phyloP scores from a whole-genome alignment of 2,329 filamentous ascomycete species.

The Fusarium succisae region DNA sequence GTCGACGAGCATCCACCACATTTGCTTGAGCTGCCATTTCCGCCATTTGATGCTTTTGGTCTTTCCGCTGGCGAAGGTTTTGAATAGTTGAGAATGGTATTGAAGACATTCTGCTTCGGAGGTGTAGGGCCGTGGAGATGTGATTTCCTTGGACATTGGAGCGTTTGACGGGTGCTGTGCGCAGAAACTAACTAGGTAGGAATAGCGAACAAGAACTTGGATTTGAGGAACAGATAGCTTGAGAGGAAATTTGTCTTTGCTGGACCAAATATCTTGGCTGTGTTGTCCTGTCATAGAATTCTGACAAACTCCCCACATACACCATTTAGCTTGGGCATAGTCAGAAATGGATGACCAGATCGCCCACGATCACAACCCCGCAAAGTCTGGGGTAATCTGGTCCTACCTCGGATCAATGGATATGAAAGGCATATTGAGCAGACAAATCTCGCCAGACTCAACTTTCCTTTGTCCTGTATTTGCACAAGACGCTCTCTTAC shows the following conservation, averaged over 20 bases:
- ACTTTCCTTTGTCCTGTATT: too few species aligned
- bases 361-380: background rate
- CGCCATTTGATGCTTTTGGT: constrained; percentile 52
- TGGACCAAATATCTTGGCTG: too few species aligned
- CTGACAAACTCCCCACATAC: background rate
- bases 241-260: too few species aligned
- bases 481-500: background rate
- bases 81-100: background rate
- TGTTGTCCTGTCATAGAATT: background rate
- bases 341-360: background rate
- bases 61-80: constrained; percentile 17
- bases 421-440: background rate
- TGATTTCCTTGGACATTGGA: background rate
- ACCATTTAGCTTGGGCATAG: background rate
- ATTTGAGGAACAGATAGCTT: too few species aligned
- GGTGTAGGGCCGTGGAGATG: background rate
- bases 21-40: constrained; percentile 53
- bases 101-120: background rate
- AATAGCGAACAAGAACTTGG: too few species aligned
- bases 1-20: constrained; percentile 54
- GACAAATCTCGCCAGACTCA: too few species aligned
- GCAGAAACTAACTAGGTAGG: too few species aligned
- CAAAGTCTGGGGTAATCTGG: background rate
- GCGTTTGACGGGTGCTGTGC: background rate
- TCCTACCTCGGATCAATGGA: accelerated